Evolutionary conservation across 164 flowering plant species (phyloP).

Genomic region (Aristolochia californica): DNA sequence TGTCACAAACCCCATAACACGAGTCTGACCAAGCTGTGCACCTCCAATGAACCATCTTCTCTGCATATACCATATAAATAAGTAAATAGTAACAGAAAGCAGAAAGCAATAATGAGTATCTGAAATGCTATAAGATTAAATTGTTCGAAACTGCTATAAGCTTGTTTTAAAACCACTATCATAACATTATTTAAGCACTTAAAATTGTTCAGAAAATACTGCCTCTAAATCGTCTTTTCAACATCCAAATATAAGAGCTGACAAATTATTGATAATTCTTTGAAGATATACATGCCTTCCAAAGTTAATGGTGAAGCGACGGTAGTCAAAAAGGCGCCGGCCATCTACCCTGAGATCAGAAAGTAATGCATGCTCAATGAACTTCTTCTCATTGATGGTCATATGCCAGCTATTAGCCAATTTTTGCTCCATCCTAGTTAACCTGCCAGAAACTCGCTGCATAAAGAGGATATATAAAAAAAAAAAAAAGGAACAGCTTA

Average conservation of each 20-base stretch:
- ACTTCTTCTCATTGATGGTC: conserved; percentile 80
- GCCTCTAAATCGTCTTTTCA: too few species aligned
- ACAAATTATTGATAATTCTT: too few species aligned
- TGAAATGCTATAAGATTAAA: neutral
- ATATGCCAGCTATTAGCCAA: conserved; percentile 57
- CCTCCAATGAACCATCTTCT: conserved; percentile 84
- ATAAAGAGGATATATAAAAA: too few species aligned
- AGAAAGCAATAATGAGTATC: neutral
- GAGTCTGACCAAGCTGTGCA: conserved; percentile 91
- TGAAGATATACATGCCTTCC: conserved; percentile 41
- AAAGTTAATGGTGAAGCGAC: conserved; percentile 54
- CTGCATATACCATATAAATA: conserved; percentile 26
- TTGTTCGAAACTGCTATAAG: neutral
- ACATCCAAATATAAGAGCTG: too few species aligned
- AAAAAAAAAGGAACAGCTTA: too few species aligned
- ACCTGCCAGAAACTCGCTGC: neutral
- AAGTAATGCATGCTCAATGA: conserved; percentile 65
- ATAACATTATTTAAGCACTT: too few species aligned
- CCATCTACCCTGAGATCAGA: conserved; percentile 78
- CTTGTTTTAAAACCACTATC: neutral
- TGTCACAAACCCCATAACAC: conserved; percentile 80
- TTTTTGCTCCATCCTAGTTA: conserved; percentile 60
- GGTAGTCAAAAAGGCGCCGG: conserved; percentile 68
- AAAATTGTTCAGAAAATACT: too few species aligned
- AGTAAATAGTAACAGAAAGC: neutral